These are phyloP conservation scores for Prosopis cineraria DNA, from an alignment of 306 rosid species.

Conservation along the genomic window DNA sequence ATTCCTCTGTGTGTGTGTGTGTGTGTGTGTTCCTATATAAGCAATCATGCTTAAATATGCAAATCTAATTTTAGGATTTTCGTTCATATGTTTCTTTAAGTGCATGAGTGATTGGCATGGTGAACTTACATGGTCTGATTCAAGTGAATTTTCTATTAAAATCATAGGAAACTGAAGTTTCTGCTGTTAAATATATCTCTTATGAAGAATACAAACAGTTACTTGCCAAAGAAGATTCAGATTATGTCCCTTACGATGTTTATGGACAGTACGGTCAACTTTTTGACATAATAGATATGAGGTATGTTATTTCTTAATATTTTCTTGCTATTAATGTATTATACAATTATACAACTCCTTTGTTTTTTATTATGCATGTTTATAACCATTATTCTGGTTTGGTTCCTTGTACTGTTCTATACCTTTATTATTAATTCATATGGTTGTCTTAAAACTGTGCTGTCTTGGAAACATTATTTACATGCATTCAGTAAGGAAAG, in stretches of 20 bases:
- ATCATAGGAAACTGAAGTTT: constrained; percentile 85
- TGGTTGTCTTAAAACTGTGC: constrained; percentile 19
- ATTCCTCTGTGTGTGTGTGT: neutral
- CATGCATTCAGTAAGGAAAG: neutral
- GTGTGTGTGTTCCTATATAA: too few relatives aligned
- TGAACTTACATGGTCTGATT: constrained; percentile 20
- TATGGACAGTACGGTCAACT: constrained; percentile 76
- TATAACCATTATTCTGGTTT: constrained; percentile 12
- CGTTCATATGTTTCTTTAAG: constrained; percentile 15
- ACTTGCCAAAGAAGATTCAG: constrained; percentile 74
- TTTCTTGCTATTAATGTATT: constrained; percentile 12
- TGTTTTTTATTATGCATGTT: neutral
- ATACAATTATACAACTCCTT: constrained; percentile 1
- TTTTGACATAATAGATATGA: constrained; percentile 70
- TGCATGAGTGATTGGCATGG: constrained; percentile 14
- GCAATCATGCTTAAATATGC: too few relatives aligned
- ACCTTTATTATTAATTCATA: neutral
- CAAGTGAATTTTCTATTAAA: constrained; percentile 23
- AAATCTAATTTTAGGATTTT: constrained; percentile 22
- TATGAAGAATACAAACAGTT: constrained; percentile 69
- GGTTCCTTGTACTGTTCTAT: constrained; percentile 3
- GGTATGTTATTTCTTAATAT: constrained; percentile 49
- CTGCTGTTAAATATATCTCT: constrained; percentile 84
- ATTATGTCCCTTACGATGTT: constrained; percentile 75
- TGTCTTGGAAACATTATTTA: constrained; percentile 10